phyloP scores from a whole-genome alignment of 2,329 filamentous ascomycete genomes.

The Pyricularia grisea region DNA sequence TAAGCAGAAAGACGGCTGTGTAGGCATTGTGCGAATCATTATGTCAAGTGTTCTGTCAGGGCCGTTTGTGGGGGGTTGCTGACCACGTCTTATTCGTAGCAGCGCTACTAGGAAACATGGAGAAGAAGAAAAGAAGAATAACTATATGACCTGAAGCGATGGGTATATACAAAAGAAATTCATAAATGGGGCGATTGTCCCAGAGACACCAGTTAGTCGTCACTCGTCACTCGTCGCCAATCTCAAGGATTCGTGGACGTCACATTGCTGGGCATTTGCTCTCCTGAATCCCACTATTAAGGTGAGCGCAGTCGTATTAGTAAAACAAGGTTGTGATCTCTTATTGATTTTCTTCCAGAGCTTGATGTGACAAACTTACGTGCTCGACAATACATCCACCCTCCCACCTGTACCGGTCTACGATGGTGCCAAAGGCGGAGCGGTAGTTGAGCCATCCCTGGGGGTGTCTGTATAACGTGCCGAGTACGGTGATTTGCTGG shows the following conservation, averaged over 20 bases:
- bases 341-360: neutral
- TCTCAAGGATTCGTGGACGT: neutral
- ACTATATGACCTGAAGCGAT: neutral
- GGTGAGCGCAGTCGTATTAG: neutral
- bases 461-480: constrained; percentile 14
- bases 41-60: neutral
- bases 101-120: neutral
- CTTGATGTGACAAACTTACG: constrained; percentile 9
- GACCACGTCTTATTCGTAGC: neutral
- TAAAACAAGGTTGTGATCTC: neutral
- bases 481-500: constrained; percentile 15
- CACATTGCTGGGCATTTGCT: neutral
- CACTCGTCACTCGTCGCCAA: too few species aligned
- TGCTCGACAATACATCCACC: constrained; percentile 17
- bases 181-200: too few species aligned
- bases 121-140: too few species aligned
- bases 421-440: constrained; percentile 13
- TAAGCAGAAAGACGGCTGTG: neutral
- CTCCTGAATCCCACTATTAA: neutral
- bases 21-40: neutral
- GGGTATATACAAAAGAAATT: too few species aligned
- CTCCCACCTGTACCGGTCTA: constrained; percentile 16
- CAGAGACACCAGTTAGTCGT: too few species aligned
- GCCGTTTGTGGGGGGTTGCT: neutral
- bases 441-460: constrained; percentile 17